Evolutionary conservation across 202 grass and related monocot genomes (phyloP).

Genomic region (Zoysia matrella): DNA sequence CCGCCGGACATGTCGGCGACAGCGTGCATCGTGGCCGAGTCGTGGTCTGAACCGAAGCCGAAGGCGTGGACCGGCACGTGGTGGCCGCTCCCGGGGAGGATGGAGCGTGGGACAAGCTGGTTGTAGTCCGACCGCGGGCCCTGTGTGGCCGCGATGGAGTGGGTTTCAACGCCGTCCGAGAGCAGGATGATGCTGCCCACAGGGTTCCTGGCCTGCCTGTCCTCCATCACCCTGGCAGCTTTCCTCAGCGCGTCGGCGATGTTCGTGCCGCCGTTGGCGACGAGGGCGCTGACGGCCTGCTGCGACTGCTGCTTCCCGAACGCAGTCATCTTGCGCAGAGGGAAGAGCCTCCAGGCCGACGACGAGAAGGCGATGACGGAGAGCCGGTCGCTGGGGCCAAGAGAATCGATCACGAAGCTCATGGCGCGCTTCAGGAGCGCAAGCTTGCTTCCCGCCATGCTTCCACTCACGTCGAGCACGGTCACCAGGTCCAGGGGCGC

Average conservation of each 20-base stretch:
- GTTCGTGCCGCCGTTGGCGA: slow-evolving; percentile 61
- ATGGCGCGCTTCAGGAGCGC: slow-evolving; percentile 71
- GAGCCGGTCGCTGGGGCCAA: slow-evolving; percentile 67
- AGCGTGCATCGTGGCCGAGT: slow-evolving; percentile 53
- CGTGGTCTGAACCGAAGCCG: slow-evolving; percentile 67
- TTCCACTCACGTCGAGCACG: slow-evolving; percentile 73
- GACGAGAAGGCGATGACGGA: slow-evolving; percentile 72
- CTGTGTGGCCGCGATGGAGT: slow-evolving; percentile 11
- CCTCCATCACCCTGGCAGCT: slow-evolving; percentile 58
- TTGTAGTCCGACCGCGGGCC: slow-evolving; percentile 41
- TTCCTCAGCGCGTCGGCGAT: slow-evolving; percentile 59
- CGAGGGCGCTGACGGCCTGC: slow-evolving; percentile 53
- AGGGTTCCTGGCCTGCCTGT: slow-evolving; percentile 56
- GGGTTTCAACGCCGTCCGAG: slow-evolving; percentile 69
- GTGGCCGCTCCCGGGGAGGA: slow-evolving; percentile 39
- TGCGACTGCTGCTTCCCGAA: slow-evolving; percentile 49
- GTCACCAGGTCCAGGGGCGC: slow-evolving; percentile 65
- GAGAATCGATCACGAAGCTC: slow-evolving; percentile 68
- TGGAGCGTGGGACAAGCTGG: slow-evolving; percentile 52
- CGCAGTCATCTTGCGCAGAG: slow-evolving; percentile 59
- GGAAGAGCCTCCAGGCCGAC: slow-evolving; percentile 63
- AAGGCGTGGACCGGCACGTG: slow-evolving; percentile 71
- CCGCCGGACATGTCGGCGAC: slow-evolving; percentile 62
- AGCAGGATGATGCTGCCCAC: slow-evolving; percentile 76
- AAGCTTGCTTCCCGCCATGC: slow-evolving; percentile 75